phyloP scores from a whole-genome alignment of 2,329 filamentous ascomycete species.

The Triangularia verruculosa region DNA sequence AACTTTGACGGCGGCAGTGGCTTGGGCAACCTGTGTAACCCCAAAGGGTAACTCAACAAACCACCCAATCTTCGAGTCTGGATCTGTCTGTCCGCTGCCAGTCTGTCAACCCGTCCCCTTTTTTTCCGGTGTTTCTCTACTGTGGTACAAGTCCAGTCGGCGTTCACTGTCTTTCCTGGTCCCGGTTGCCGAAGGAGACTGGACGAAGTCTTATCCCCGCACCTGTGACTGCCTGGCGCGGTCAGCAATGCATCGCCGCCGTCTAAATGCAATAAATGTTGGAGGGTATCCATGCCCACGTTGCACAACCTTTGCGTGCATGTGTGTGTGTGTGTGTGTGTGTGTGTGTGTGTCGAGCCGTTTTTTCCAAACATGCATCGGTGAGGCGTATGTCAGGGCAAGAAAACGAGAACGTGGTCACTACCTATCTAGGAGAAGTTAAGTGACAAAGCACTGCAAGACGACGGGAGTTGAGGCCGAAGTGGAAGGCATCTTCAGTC shows the following conservation, averaged over 20 bases:
- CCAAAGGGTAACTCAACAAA: not conserved
- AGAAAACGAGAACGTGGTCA: not conserved
- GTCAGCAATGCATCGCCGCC: conserved; percentile 1
- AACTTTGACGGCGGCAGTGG: not conserved
- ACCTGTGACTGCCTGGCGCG: not conserved
- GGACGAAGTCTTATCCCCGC: not conserved
- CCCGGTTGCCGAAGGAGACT: not conserved
- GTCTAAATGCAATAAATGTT: conserved; percentile 5
- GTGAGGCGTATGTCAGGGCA: conserved; percentile 2
- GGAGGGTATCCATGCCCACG: conserved; percentile 1
- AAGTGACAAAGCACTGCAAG: not conserved
- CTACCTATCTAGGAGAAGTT: not conserved
- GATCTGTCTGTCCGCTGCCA: not conserved
- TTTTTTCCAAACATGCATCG: conserved; percentile 8
- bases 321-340: not conserved
- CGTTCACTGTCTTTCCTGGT: not conserved
- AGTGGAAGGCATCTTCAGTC: not conserved
- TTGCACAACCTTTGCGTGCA: conserved; percentile 2
- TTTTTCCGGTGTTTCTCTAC: not conserved
- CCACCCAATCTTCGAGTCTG: not conserved
- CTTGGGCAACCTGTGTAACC: not conserved
- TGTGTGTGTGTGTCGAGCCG: not conserved
- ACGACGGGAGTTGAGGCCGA: not conserved
- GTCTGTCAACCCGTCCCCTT: not conserved
- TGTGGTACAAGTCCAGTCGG: not conserved